phyloP scores from a whole-genome alignment of 768 basidiomycete species.

The Russula dissimulans region DNA sequence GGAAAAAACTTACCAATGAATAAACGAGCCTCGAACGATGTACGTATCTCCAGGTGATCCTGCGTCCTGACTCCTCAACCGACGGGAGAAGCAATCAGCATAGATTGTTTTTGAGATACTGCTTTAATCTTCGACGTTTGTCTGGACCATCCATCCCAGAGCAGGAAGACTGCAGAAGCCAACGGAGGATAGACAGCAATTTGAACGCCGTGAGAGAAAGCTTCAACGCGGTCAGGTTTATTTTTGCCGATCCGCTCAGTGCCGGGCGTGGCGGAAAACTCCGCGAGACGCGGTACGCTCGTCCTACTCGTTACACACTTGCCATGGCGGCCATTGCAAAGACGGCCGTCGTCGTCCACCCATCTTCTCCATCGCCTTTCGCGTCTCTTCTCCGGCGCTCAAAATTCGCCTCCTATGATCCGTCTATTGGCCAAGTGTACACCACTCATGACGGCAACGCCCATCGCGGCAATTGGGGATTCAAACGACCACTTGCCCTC shows the following conservation, averaged over 20 bases:
- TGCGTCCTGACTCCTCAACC: constrained; percentile 87
- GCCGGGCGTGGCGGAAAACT: constrained; percentile 6
- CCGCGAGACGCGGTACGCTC: neutral
- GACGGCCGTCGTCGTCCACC: constrained; percentile 15
- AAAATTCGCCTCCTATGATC: constrained; percentile 74
- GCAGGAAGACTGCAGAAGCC: constrained; percentile 29
- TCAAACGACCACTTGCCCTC: constrained; percentile 72
- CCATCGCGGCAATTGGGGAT: constrained; percentile 73
- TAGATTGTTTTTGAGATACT: constrained; percentile 85
- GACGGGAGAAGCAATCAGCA: constrained; percentile 83
- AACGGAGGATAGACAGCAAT: constrained; percentile 65
- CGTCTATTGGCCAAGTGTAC: constrained; percentile 69
- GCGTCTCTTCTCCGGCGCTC: constrained; percentile 70
- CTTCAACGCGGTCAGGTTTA: neutral
- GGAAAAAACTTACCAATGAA: neutral
- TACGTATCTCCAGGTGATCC: constrained; percentile 85
- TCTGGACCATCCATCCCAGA: constrained; percentile 73
- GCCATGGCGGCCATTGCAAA: constrained; percentile 13
- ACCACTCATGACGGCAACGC: constrained; percentile 59
- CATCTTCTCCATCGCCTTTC: constrained; percentile 53
- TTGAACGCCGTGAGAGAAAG: constrained; percentile 55
- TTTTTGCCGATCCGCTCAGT: neutral
- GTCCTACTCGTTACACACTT: too few relatives aligned
- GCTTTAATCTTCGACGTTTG: constrained; percentile 70
- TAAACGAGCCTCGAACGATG: constrained; percentile 31